phyloP scores from a whole-genome alignment of 169 alveolate genomes.

The Eimeria nieschulzi region DNA sequence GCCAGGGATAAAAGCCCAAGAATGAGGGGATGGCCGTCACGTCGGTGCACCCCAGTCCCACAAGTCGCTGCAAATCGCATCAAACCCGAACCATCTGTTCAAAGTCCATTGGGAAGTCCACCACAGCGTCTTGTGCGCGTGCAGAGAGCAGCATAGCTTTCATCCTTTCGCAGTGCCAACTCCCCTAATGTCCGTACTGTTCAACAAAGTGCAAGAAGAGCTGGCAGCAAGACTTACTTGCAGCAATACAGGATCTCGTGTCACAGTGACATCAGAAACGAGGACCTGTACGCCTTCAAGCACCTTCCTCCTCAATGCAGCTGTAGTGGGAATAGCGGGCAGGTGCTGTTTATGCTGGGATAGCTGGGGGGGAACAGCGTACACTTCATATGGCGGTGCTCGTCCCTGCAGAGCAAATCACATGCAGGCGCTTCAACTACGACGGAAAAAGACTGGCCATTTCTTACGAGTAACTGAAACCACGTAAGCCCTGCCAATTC shows the following conservation, averaged over 20 bases:
- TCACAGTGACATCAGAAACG: slow-evolving; percentile 23
- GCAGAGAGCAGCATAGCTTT: neutral
- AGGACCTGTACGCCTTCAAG: slow-evolving; percentile 53
- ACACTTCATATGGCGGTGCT: slow-evolving; percentile 36
- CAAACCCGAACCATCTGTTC: no score
- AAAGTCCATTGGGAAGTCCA: no score
- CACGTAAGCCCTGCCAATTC: no score
- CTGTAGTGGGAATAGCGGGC: slow-evolving; percentile 12
- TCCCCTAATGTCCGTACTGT: no score
- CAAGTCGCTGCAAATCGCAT: slow-evolving; percentile 19
- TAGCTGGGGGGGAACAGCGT: neutral
- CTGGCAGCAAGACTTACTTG: slow-evolving; percentile 10
- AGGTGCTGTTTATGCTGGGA: neutral
- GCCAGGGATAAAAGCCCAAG: slow-evolving; percentile 58
- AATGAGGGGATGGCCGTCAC: slow-evolving; percentile 42
- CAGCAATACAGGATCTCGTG: slow-evolving; percentile 36
- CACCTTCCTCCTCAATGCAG: slow-evolving; percentile 40
- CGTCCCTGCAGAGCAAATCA: slow-evolving; percentile 40
- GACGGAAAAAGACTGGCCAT: no score
- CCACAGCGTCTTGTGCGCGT: no score
- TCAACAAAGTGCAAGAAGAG: neutral
- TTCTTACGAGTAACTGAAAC: no score
- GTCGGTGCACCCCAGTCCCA: slow-evolving; percentile 52
- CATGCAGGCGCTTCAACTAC: no score
- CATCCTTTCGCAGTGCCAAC: no score